Percentiles rank a stretch among this genome's conserved stretches.
Conservation (phyloP, 805 yeast species). For the Lachancea fermentati region DNA sequence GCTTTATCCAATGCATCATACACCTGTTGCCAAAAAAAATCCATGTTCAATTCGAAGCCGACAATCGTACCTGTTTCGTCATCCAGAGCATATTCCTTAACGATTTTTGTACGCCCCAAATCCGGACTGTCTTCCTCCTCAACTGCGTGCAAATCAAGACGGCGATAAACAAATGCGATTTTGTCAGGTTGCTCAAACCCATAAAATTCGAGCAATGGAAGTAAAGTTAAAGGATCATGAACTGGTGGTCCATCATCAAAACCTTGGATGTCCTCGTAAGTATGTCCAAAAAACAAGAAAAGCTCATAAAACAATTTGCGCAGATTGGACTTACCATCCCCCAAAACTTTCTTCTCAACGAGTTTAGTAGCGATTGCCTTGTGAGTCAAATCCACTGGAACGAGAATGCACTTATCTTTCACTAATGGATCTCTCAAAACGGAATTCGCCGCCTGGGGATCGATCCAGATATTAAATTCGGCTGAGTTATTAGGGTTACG, state of each 20-base stretch:
- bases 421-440: constrained; percentile 46
- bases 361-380: constrained; percentile 43
- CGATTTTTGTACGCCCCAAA: constrained; percentile 47
- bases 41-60: constrained; percentile 36
- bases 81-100: constrained; percentile 26
- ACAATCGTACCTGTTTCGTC: constrained; percentile 35
- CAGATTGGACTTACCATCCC: constrained; percentile 38
- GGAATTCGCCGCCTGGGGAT: constrained; percentile 66
- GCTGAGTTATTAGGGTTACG: constrained; percentile 51
- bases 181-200: constrained; percentile 22
- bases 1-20: constrained; percentile 35
- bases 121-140: constrained; percentile 43
- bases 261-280: constrained; percentile 40
- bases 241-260: constrained; percentile 61
- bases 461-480: constrained; percentile 72
- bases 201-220: constrained; percentile 46
- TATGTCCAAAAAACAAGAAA: constrained; percentile 43
- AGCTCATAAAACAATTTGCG: constrained; percentile 52
- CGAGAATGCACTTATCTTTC: constrained; percentile 45
- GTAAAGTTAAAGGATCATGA: constrained; percentile 75
- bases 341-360: constrained; percentile 37
- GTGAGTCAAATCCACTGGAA: constrained; percentile 69
- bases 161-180: constrained; percentile 17
- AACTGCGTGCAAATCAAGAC: constrained; percentile 24
- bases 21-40: constrained; percentile 43